Conservation (phyloP, 306 rosid genomes). For the Lupinus albus region DNA sequence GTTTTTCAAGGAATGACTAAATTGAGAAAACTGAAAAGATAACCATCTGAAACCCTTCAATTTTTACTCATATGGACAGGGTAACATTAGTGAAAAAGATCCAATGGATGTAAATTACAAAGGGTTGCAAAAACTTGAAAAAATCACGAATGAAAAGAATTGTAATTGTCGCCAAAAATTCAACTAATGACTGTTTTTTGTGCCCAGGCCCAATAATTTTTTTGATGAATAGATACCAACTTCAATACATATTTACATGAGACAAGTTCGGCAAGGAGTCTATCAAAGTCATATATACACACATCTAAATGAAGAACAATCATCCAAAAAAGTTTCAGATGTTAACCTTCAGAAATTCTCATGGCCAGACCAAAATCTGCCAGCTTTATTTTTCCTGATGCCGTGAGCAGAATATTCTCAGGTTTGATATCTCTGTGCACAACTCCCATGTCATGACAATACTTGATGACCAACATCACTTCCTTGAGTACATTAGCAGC, state of each 20-base stretch:
- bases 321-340: slow-evolving; percentile 15
- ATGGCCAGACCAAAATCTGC: slow-evolving; percentile 98
- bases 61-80: slow-evolving; percentile 23
- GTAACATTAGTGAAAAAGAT: slow-evolving; percentile 3
- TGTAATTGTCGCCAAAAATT: neutral
- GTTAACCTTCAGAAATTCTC: slow-evolving; percentile 82
- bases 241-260: neutral
- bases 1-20: neutral
- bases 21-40: neutral
- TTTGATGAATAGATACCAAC: neutral
- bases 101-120: neutral
- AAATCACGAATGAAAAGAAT: neutral
- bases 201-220: neutral
- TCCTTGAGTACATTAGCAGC: slow-evolving; percentile 87
- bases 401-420: slow-evolving; percentile 87
- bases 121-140: neutral
- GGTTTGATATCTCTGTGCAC: slow-evolving; percentile 97
- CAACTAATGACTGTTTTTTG: neutral
- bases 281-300: neutral
- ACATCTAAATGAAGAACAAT: neutral
- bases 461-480: slow-evolving; percentile 92
- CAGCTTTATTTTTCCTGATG: slow-evolving; percentile 85
- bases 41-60: neutral
- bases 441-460: slow-evolving; percentile 99
- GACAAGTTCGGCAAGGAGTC: slow-evolving; percentile 28